phyloP scores from a whole-genome alignment of 768 basidiomycete genomes.

The Paxillus rubicundulus region DNA sequence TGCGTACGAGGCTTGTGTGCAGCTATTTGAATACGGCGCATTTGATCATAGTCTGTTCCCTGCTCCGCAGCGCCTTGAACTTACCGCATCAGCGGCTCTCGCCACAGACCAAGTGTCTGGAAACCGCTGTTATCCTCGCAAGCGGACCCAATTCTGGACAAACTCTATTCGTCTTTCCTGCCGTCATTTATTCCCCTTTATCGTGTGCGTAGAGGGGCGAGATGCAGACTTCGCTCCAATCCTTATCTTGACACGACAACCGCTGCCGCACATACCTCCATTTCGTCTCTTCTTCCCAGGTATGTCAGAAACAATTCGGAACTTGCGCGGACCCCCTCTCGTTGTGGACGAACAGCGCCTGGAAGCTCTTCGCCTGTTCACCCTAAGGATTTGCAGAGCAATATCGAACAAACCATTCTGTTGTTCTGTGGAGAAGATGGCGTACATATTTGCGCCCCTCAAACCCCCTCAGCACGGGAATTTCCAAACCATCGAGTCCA shows the following conservation, averaged over 20 bases:
- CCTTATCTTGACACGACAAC: conserved; percentile 61
- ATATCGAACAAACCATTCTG: conserved; percentile 66
- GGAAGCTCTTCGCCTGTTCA: conserved; percentile 55
- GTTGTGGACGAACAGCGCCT: conserved; percentile 45
- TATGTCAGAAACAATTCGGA: conserved; percentile 39
- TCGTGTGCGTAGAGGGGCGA: conserved; percentile 36
- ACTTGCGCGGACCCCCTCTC: conserved; percentile 50
- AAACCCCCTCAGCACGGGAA: conserved; percentile 26
- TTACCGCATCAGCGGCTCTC: conserved; percentile 7
- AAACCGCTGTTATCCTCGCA: conserved; percentile 54
- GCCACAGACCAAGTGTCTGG: conserved; percentile 36
- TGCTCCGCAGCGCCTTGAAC: conserved; percentile 2
- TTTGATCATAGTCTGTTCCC: conserved; percentile 51
- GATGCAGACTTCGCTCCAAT: conserved; percentile 52
- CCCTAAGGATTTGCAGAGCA: conserved; percentile 57
- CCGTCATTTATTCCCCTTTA: conserved; percentile 33
- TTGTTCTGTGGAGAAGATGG: conserved; percentile 52
- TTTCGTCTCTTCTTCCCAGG: conserved; percentile 65
- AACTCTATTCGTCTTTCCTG: conserved; percentile 35
- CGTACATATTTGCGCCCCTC: conserved; percentile 70
- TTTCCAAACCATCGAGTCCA: conserved; percentile 22
- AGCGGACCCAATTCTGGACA: conserved; percentile 66
- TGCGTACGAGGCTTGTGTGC: conserved; percentile 54
- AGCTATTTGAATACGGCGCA: conserved; percentile 47
- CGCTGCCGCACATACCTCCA: conserved; percentile 54